Percentiles rank a stretch among this genome's conserved stretches.
Evolutionary conservation across 2,329 filamentous ascomycete species (phyloP).

Genomic region (Dactylellina sp.): DNA sequence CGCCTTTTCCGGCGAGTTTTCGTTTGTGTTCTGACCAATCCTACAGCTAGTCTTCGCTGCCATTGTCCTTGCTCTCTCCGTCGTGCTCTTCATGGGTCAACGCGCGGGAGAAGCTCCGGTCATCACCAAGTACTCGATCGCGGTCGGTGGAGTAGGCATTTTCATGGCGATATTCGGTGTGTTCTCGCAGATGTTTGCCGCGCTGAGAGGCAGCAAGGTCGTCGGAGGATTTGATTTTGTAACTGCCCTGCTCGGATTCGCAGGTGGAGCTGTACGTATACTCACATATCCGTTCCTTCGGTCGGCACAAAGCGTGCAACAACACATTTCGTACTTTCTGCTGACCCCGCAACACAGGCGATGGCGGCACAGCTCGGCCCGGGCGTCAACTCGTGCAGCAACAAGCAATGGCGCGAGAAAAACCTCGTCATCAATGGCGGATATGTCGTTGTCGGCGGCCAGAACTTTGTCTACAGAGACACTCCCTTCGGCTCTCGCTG

Average conservation of each 20-base stretch:
- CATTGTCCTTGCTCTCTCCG: conserved; percentile 47
- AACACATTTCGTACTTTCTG: conserved; percentile 37
- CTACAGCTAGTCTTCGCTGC: conserved; percentile 37
- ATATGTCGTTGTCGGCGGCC: conserved; percentile 36
- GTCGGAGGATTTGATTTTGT: conserved; percentile 35
- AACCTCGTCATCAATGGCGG: conserved; percentile 45
- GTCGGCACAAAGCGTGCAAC: conserved; percentile 2
- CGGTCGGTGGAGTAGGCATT: conserved; percentile 27
- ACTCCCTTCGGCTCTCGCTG: conserved; percentile 49
- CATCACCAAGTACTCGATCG: conserved; percentile 49
- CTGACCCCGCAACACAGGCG: conserved; percentile 22
- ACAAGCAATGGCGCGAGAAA: conserved; percentile 44
- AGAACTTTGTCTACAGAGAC: conserved; percentile 40
- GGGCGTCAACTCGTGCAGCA: conserved; percentile 49
- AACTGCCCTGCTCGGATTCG: conserved; percentile 39
- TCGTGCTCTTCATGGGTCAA: conserved; percentile 44
- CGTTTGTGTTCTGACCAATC: too few relatives aligned
- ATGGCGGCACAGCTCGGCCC: conserved; percentile 47
- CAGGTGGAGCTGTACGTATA: conserved; percentile 49
- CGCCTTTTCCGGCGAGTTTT: neutral
- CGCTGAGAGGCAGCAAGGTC: conserved; percentile 21
- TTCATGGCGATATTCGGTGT: conserved; percentile 53
- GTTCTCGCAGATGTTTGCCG: conserved; percentile 45
- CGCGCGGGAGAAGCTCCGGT: conserved; percentile 40
- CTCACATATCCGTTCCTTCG: neutral